These are phyloP conservation scores for Penicillium olsonii DNA, from an alignment of 2,329 filamentous ascomycete genomes.

Conservation along the genomic window DNA sequence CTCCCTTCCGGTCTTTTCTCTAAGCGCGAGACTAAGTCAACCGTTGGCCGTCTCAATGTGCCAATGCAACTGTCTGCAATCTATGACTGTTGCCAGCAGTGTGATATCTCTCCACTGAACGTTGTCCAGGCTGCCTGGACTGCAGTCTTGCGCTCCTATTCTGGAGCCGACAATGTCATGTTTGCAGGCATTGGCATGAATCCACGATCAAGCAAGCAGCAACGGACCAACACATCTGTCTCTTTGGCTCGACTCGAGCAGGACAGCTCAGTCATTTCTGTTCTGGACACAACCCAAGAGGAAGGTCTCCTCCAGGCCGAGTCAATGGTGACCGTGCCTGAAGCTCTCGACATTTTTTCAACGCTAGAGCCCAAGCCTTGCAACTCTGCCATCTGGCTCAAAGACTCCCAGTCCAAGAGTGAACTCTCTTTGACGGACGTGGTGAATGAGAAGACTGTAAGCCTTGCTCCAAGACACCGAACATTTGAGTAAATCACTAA, in stretches of 20 bases:
- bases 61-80: slow-evolving; percentile 8
- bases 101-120: slow-evolving; percentile 11
- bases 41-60: slow-evolving; percentile 9
- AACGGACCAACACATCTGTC: slow-evolving; percentile 13
- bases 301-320: slow-evolving; percentile 10
- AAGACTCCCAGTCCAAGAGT: slow-evolving; percentile 8
- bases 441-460: slow-evolving; percentile 11
- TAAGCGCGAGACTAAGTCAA: slow-evolving; percentile 2
- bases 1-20: slow-evolving; percentile 14
- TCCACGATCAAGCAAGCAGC: slow-evolving; percentile 9
- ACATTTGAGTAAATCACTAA: neutral
- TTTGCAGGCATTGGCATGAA: slow-evolving; percentile 14
- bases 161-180: slow-evolving; percentile 15
- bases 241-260: slow-evolving; percentile 9
- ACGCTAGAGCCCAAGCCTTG: slow-evolving; percentile 14
- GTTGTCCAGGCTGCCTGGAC: slow-evolving; percentile 16
- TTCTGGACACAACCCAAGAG: slow-evolving; percentile 5
- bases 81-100: slow-evolving; percentile 14
- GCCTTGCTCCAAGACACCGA: neutral
- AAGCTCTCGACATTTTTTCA: slow-evolving; percentile 11
- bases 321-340: slow-evolving; percentile 9
- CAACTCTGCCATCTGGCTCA: slow-evolving; percentile 16
- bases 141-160: slow-evolving; percentile 14
- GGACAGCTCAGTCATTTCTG: slow-evolving; percentile 8
- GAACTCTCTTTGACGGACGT: slow-evolving; percentile 6